A percentile compares a stretch with the other conserved stretches of the same genome.
Conservation (phyloP, 176 grass and related monocot species). For the Bolboschoenus planiculmis region DNA sequence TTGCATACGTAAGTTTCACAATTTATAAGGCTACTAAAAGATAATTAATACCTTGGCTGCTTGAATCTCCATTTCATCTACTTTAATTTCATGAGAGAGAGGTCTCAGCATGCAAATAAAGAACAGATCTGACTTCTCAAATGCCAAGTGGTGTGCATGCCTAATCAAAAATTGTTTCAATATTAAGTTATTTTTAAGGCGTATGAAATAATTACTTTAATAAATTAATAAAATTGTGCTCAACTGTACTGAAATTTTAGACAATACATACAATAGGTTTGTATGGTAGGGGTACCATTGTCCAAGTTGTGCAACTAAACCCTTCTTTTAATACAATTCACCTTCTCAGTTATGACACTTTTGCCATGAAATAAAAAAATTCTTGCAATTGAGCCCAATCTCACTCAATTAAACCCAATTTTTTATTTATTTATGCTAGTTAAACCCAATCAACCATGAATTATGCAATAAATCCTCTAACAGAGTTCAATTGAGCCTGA, state of each 20-base stretch:
- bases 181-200: not conserved
- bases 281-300: not conserved
- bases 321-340: not conserved
- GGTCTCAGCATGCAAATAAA: slow-evolving; percentile 98
- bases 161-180: slow-evolving; percentile 23
- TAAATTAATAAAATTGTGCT: not conserved
- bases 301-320: not conserved
- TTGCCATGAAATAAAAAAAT: not conserved
- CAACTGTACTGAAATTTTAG: not conserved
- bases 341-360: not conserved
- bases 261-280: not conserved
- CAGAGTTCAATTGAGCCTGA: too few species aligned
- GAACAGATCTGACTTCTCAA: slow-evolving; percentile 92
- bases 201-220: not conserved
- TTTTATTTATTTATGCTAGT: not conserved
- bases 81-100: slow-evolving; percentile 64
- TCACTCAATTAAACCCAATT: not conserved
- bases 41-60: slow-evolving; percentile 65
- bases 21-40: not conserved
- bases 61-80: slow-evolving; percentile 80
- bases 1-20: not conserved
- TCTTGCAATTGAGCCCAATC: not conserved
- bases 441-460: not conserved
- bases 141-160: slow-evolving; percentile 79
- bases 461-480: not conserved